A percentile compares a stretch with the other conserved stretches of the same genome.
phyloP scores from a whole-genome alignment of 257 asterid genomes.

The Solanum bulbocastanum region DNA sequence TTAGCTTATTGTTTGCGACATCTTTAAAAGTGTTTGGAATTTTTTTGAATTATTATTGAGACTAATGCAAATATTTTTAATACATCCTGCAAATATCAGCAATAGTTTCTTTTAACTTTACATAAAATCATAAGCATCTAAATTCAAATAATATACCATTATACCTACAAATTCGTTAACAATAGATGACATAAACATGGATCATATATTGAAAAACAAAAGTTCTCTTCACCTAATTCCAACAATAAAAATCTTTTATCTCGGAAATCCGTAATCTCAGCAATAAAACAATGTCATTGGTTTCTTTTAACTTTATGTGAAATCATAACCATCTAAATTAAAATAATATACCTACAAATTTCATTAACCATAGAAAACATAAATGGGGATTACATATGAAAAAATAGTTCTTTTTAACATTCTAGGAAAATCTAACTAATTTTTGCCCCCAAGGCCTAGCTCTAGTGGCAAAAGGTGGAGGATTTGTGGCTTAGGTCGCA shows the following conservation, averaged over 20 bases:
- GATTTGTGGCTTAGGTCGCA: neutral
- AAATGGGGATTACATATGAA: neutral
- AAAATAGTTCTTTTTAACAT: neutral
- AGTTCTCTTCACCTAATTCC: neutral
- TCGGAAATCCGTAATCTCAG: neutral
- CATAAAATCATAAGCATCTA: neutral
- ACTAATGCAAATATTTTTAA: neutral
- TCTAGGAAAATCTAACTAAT: neutral
- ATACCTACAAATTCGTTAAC: neutral
- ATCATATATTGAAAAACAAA: neutral
- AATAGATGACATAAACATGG: neutral
- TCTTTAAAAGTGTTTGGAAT: neutral
- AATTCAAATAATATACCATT: neutral
- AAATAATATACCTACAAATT: neutral
- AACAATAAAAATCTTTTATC: neutral
- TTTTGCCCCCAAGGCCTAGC: neutral
- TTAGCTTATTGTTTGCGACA: neutral
- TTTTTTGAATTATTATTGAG: neutral
- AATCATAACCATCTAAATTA: neutral
- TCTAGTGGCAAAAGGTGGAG: neutral
- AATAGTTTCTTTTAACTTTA: neutral
- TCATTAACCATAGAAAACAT: neutral
- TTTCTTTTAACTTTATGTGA: neutral
- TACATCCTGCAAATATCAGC: neutral
- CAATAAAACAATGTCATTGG: neutral